phyloP scores from a whole-genome alignment of 75 land plant genomes.

The Isoetes taiwanensis region DNA sequence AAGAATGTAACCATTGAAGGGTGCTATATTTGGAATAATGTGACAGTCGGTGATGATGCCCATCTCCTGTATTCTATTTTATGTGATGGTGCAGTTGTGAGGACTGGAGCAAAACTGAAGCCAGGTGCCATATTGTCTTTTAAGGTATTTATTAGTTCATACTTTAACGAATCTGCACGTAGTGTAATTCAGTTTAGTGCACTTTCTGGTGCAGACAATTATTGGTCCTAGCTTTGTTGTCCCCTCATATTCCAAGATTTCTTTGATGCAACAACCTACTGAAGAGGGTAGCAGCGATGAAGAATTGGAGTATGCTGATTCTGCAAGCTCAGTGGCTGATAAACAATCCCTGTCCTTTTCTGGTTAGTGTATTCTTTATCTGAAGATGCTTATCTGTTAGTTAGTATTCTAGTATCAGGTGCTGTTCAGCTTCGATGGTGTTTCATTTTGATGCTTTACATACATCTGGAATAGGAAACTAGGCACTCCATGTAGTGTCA shows the following conservation, averaged over 20 bases:
- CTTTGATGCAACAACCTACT: constrained; percentile 65
- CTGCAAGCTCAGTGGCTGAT: constrained; percentile 26
- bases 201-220: constrained; percentile 43
- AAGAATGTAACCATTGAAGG: constrained; percentile 70
- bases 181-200: too few relatives aligned
- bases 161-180: too few relatives aligned
- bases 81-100: constrained; percentile 73
- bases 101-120: constrained; percentile 53
- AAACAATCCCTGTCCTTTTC: not conserved
- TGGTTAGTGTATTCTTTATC: not conserved
- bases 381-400: too few relatives aligned
- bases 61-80: constrained; percentile 48
- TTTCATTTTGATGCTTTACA: too few relatives aligned
- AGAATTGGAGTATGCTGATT: constrained; percentile 86
- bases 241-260: constrained; percentile 82
- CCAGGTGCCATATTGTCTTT: constrained; percentile 86
- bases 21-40: constrained; percentile 83
- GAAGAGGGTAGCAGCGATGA: constrained; percentile 84
- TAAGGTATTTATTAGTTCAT: constrained; percentile 49
- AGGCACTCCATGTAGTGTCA: too few relatives aligned
- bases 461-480: too few relatives aligned
- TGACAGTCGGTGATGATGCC: constrained; percentile 64
- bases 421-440: too few relatives aligned
- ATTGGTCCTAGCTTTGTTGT: constrained; percentile 59
- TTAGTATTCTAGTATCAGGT: too few relatives aligned